Percentiles rank a stretch among this genome's conserved stretches.
phyloP scores from a whole-genome alignment of 805 yeast species.

The Yarrowia porcina region DNA sequence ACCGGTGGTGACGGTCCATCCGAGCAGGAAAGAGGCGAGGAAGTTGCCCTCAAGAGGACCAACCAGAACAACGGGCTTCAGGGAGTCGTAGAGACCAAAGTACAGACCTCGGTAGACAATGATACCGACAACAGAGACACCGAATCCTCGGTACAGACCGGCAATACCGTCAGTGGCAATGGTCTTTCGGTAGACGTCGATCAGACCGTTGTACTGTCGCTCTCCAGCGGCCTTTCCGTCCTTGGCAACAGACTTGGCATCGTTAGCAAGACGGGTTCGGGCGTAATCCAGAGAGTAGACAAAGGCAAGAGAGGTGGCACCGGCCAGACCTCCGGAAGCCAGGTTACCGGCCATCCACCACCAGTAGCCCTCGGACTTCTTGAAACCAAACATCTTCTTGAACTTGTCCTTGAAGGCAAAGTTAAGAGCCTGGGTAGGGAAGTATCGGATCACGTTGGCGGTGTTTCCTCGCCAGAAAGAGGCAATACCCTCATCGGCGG shows the following conservation, averaged over 20 bases:
- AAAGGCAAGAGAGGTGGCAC: slow-evolving; percentile 89
- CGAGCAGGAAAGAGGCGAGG: slow-evolving; percentile 92
- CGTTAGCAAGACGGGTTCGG: slow-evolving; percentile 98
- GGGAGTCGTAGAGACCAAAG: slow-evolving; percentile 96
- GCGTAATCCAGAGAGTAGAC: slow-evolving; percentile 98
- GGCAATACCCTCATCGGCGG: slow-evolving; percentile 85
- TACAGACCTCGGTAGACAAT: slow-evolving; percentile 98
- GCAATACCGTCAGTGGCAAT: slow-evolving; percentile 94
- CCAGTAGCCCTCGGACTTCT: slow-evolving; percentile 84
- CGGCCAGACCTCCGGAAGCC: slow-evolving; percentile 98
- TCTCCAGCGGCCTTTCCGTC: slow-evolving; percentile 76
- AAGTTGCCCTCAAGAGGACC: slow-evolving; percentile 93
- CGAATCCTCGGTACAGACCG: slow-evolving; percentile 99
- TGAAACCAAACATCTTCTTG: slow-evolving; percentile 94
- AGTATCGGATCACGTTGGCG: slow-evolving; percentile 96
- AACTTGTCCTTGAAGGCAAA: slow-evolving; percentile 98
- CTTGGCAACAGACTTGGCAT: slow-evolving; percentile 85
- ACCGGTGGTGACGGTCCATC: slow-evolving; percentile 98
- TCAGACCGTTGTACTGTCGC: slow-evolving; percentile 95
- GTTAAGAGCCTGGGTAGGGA: slow-evolving; percentile 99
- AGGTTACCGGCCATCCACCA: slow-evolving; percentile 98
- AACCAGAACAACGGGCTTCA: slow-evolving; percentile 90
- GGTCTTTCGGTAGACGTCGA: slow-evolving; percentile 96
- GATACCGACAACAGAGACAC: slow-evolving; percentile 96
- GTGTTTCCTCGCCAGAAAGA: slow-evolving; percentile 99